These are phyloP conservation scores for Pseudoneurospora amorphoporcata DNA, from an alignment of 495 filamentous ascomycete genomes.

Conservation along the genomic window DNA sequence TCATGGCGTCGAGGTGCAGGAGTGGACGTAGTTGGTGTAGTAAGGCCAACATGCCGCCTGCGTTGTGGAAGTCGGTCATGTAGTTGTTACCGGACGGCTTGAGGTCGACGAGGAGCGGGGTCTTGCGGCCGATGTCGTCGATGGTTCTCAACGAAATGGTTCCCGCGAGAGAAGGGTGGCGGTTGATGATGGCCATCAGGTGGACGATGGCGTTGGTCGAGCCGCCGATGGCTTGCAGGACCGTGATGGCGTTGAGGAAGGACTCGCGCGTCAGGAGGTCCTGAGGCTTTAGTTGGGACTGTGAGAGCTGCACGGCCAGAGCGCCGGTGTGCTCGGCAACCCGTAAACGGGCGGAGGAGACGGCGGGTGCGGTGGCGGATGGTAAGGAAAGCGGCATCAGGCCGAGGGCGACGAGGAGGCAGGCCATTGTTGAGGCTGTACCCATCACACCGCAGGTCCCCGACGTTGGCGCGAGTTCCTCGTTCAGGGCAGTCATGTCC, in stretches of 20 bases:
- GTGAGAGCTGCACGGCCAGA: conserved; percentile 35
- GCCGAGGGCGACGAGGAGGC: conserved; percentile 50
- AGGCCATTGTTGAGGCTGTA: conserved; percentile 62
- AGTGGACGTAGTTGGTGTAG: conserved; percentile 46
- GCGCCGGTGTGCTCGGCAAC: conserved; percentile 55
- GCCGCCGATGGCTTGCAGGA: conserved; percentile 59
- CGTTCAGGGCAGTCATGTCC: conserved; percentile 55
- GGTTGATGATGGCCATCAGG: conserved; percentile 52
- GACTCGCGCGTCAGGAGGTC: conserved; percentile 47
- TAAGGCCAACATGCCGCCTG: conserved; percentile 53
- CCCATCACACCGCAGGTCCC: conserved; percentile 65
- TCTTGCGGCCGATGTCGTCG: conserved; percentile 49
- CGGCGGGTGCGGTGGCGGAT: conserved; percentile 50
- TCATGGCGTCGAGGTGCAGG: conserved; percentile 45
- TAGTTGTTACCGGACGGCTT: conserved; percentile 62
- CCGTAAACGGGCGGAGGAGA: conserved; percentile 52
- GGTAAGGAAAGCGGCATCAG: conserved; percentile 46
- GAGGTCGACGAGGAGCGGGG: conserved; percentile 53
- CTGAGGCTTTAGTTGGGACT: conserved; percentile 34
- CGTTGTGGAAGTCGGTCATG: conserved; percentile 63
- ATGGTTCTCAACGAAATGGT: conserved; percentile 46
- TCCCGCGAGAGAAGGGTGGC: conserved; percentile 45
- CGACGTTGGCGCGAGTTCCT: conserved; percentile 54
- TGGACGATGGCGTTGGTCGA: conserved; percentile 62
- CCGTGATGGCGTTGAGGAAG: conserved; percentile 57